A percentile compares a stretch with the other conserved stretches of the same genome.
These are phyloP conservation scores for Suillus ampliporus DNA, from an alignment of 768 basidiomycete genomes.

Conservation along the genomic window DNA sequence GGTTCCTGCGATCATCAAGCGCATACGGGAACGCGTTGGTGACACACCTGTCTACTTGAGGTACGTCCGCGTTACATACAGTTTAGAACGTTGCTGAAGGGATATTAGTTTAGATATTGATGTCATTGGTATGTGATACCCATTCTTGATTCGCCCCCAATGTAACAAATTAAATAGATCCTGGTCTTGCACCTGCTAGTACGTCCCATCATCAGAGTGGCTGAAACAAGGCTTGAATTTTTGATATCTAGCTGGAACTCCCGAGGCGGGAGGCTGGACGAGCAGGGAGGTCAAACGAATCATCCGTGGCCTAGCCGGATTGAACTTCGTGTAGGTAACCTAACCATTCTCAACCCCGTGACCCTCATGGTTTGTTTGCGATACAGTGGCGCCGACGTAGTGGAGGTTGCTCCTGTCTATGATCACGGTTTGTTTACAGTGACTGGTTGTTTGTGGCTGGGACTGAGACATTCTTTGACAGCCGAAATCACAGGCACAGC, in stretches of 20 bases:
- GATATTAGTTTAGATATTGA: constrained; percentile 74
- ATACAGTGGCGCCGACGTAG: constrained; percentile 70
- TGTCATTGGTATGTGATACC: constrained; percentile 60
- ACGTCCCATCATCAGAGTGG: constrained; percentile 32
- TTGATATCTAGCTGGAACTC: constrained; percentile 68
- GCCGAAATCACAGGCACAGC: constrained; percentile 49
- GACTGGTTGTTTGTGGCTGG: not conserved
- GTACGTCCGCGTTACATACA: constrained; percentile 26
- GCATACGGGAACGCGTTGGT: constrained; percentile 76
- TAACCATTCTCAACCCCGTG: not conserved
- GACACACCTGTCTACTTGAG: constrained; percentile 77
- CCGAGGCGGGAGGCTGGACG: constrained; percentile 87
- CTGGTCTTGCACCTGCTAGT: constrained; percentile 82
- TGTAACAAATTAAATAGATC: constrained; percentile 50
- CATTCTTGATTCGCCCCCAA: not conserved
- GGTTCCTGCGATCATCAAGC: constrained; percentile 66
- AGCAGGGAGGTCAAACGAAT: constrained; percentile 82
- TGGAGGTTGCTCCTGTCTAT: constrained; percentile 78
- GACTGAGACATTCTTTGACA: constrained; percentile 11
- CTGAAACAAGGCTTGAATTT: not conserved
- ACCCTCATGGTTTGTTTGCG: constrained; percentile 7
- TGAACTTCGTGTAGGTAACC: constrained; percentile 75
- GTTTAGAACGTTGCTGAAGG: not conserved
- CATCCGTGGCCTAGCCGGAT: constrained; percentile 75
- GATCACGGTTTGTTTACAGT: constrained; percentile 56